Evolutionary conservation across 257 asterid species (phyloP).

Genomic region (Asclepias syriaca): DNA sequence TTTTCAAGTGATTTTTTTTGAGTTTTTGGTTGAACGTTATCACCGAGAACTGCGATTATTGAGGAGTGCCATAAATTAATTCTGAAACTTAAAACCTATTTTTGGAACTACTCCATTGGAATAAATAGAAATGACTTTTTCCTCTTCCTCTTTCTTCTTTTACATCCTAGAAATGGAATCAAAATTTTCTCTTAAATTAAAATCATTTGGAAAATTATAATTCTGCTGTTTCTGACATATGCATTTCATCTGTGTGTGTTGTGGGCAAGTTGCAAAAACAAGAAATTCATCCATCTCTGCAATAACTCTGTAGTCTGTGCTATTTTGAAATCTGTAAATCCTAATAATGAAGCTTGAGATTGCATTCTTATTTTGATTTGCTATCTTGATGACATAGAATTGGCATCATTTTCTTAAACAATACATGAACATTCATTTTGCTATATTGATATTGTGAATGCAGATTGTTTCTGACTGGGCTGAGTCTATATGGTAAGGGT

Average conservation of each 20-base stretch:
- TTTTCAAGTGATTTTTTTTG: not conserved
- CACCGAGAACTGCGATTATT: not conserved
- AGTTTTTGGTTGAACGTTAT: not conserved
- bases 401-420: not conserved
- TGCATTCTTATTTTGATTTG: not conserved
- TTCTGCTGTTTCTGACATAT: no score
- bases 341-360: not conserved
- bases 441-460: not conserved
- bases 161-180: not conserved
- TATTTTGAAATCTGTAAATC: not conserved
- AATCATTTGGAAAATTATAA: no score
- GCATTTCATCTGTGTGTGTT: no score
- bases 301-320: not conserved
- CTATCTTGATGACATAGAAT: not conserved
- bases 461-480: conserved; percentile 71
- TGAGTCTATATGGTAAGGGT: conserved; percentile 67
- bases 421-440: no score
- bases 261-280: no score
- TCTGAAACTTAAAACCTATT: not conserved
- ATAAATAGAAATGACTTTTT: not conserved
- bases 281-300: not conserved
- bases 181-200: not conserved
- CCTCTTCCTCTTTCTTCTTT: no score
- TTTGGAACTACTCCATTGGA: not conserved
- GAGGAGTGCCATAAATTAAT: not conserved